Base-by-base conservation (phyloP, 2,329 filamentous ascomycete species). In the Beauveria australis region DNA sequence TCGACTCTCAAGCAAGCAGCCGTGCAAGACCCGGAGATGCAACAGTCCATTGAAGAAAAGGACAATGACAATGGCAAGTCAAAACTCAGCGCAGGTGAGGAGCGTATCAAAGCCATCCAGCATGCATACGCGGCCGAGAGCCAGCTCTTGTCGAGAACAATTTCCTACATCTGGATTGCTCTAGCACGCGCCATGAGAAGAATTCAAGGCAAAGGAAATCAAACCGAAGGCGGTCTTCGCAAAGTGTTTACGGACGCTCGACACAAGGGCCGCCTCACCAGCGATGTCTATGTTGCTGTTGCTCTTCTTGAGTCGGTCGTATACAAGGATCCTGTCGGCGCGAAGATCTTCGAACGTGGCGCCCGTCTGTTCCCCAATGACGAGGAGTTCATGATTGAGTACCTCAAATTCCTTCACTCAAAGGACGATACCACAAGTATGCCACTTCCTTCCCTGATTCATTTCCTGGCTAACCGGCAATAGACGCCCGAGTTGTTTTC, bases 331-430 rank as follows among this genome's bases (percentile, higher is more conserved):
- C 84, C 88, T 0, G 91, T 94, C 0, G 93, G 92, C 1, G 90
- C 89, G 48, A 97, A 94, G 76, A 97, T 99, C 63, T 96, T 97
- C 66, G 94, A 99, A 71, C 89, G 93, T 51, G 94, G 94, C 22
- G 87, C 93, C 64, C 94, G 91, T 70, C 79, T 99, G 14, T 99
- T 97, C 70, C 93, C 93, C 0, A 91, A 95, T 53, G 93, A 97
- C 68, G 92, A 96, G 72, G 82, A 86, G 61, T 97, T 97, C 74
- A 91, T 95, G 64, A 82, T 99, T 56, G 92, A 97, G 73, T 97
- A 99, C 73, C 81, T 99, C 67, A 97, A 96, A 76, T 94, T 96
- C 73, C 78, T 99, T 62, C 89, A 97, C 68, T 88, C 89, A 14
- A 91, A 90, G 71, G 93, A 96, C 67, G 94, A 99, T 73, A 88